A percentile compares a stretch with the other conserved stretches of the same genome.
Conservation (phyloP, 139 green algal species). For the Marvania coccoides region DNA sequence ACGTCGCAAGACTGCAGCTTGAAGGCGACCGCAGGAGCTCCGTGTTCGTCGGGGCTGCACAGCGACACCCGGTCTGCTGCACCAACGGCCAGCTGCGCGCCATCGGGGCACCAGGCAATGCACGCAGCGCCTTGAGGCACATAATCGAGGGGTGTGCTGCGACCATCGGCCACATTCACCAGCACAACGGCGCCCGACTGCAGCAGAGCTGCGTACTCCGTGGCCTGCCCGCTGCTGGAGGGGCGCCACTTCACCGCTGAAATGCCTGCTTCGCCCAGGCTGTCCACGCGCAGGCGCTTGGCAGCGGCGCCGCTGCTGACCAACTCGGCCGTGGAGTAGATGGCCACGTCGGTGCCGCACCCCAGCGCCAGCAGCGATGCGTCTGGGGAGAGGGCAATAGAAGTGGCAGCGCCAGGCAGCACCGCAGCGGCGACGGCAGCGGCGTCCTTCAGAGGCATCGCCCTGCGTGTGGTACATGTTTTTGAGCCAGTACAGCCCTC, state of each 20-base stretch:
- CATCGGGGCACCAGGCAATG: constrained; percentile 20
- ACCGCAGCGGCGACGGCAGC: not conserved
- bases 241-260: not conserved
- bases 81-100: constrained; percentile 8
- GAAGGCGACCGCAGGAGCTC: not conserved
- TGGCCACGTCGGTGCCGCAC: not conserved
- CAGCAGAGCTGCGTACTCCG: constrained; percentile 6
- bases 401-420: not conserved
- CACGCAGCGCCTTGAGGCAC: not conserved
- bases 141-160: not conserved
- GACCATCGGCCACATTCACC: not conserved
- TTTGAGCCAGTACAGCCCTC: not conserved
- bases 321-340: constrained; percentile 12
- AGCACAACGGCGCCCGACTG: not conserved
- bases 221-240: not conserved
- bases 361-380: not conserved
- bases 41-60: not conserved
- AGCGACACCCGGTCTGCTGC: constrained; percentile 2
- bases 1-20: not conserved
- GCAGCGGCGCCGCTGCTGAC: not conserved
- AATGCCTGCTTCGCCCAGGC: not conserved
- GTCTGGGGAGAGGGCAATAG: constrained; percentile 11
- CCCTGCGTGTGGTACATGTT: not conserved
- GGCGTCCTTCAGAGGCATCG: not conserved
- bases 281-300: not conserved